These are phyloP conservation scores for Calonectria ilicicola DNA, from an alignment of 2,329 filamentous ascomycete genomes.

Conservation along the genomic window DNA sequence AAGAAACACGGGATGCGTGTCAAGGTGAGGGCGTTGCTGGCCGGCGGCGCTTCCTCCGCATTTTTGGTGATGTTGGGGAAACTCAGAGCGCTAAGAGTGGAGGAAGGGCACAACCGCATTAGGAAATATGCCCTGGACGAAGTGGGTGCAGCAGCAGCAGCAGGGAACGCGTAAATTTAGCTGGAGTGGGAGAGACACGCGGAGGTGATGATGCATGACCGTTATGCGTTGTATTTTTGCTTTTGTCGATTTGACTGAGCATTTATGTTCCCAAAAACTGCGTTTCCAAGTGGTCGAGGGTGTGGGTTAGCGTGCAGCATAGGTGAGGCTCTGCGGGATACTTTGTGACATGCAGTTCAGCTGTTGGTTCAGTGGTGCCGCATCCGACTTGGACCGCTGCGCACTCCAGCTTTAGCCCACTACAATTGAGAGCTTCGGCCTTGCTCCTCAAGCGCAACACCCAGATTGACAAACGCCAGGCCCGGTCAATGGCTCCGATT, in stretches of 20 bases:
- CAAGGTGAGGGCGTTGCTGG: neutral
- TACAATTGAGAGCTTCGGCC: neutral
- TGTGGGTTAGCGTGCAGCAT: neutral
- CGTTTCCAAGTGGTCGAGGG: neutral
- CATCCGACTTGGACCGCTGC: neutral
- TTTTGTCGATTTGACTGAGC: neutral
- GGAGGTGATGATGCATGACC: neutral
- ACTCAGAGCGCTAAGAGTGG: neutral
- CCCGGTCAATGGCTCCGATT: neutral
- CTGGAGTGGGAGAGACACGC: neutral
- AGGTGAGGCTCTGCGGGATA: constrained; percentile 12
- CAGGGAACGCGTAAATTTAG: neutral
- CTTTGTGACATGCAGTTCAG: neutral
- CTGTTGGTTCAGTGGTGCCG: neutral
- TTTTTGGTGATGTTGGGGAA: constrained; percentile 13
- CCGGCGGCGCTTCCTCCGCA: constrained; percentile 19
- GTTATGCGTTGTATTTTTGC: neutral
- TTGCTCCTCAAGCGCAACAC: neutral
- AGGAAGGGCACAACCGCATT: neutral
- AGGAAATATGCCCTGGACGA: neutral
- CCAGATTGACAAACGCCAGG: neutral
- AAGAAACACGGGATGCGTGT: neutral
- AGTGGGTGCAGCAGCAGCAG: neutral
- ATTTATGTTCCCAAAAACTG: neutral
- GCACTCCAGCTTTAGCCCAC: neutral